Percentiles rank a stretch among this genome's conserved stretches.
Evolutionary conservation across 2,329 filamentous ascomycete species (phyloP).

Genomic region (Drechmeria coniospora): DNA sequence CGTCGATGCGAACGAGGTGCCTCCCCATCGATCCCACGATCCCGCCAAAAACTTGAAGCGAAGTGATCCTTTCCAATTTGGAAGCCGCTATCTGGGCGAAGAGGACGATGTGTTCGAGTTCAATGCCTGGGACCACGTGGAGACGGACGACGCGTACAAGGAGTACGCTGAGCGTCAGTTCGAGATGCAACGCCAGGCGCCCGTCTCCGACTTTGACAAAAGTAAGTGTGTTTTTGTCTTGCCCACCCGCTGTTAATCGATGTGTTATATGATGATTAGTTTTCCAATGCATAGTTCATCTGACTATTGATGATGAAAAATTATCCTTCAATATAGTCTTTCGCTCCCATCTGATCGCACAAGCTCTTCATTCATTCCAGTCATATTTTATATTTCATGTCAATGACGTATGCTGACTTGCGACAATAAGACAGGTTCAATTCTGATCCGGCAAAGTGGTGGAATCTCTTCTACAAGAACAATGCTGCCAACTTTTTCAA

Average conservation of each 20-base stretch:
- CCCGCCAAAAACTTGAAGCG: constrained; percentile 65
- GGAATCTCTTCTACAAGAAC: constrained; percentile 97
- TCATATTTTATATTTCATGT: constrained; percentile 1
- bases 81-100: constrained; percentile 69
- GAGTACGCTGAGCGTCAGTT: constrained; percentile 77
- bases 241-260: constrained; percentile 3
- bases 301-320: constrained; percentile 50
- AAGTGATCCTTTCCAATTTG: constrained; percentile 88
- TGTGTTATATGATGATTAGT: constrained; percentile 39
- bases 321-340: constrained; percentile 40
- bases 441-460: constrained; percentile 81
- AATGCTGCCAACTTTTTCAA: constrained; percentile 98
- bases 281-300: constrained; percentile 54
- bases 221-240: constrained; percentile 30
- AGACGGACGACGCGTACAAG: constrained; percentile 77
- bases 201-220: constrained; percentile 88
- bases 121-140: constrained; percentile 98
- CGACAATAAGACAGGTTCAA: constrained; percentile 61
- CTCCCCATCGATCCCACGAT: constrained; percentile 55
- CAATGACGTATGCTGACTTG: constrained; percentile 21
- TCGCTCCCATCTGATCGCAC: constrained; percentile 55
- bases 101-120: constrained; percentile 88
- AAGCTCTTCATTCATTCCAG: constrained; percentile 6
- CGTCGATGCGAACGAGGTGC: constrained; percentile 15
- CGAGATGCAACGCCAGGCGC: constrained; percentile 66